These are phyloP conservation scores for Carex myosuroides DNA, from an alignment of 176 grass and related monocot genomes.

Conservation along the genomic window DNA sequence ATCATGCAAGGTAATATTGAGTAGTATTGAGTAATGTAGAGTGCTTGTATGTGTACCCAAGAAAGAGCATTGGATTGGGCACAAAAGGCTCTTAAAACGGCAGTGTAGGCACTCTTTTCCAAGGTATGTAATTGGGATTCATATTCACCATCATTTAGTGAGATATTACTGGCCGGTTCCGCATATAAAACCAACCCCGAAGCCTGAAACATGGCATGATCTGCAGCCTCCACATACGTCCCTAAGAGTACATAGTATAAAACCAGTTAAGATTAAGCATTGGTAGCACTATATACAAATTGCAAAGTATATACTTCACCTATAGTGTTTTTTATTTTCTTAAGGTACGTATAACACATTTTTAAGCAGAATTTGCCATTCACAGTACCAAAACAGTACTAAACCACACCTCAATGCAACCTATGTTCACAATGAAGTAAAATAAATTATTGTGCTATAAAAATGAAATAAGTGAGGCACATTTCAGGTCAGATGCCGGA, in stretches of 20 bases:
- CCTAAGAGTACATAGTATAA: not conserved
- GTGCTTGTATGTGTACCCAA: constrained; percentile 33
- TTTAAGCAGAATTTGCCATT: not conserved
- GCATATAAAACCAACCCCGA: not conserved
- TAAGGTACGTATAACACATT: not conserved
- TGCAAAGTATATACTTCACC: not conserved
- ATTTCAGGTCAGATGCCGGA: not conserved
- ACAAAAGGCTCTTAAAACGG: constrained; percentile 61
- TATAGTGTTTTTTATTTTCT: not conserved
- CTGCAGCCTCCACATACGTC: not conserved
- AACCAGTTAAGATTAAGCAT: not conserved
- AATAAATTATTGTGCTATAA: not conserved
- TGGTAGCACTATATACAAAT: not conserved
- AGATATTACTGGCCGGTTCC: not conserved
- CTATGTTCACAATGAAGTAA: not conserved
- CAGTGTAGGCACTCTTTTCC: constrained; percentile 48
- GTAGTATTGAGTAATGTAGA: constrained; percentile 13
- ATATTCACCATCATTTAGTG: constrained; percentile 29
- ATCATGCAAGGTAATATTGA: not conserved
- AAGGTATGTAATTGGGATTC: constrained; percentile 57
- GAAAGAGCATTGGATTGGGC: constrained; percentile 47
- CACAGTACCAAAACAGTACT: not conserved
- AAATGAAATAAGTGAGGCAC: not conserved
- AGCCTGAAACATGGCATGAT: constrained; percentile 2
- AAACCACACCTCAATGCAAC: not conserved